These are phyloP conservation scores for Bremia lactucae DNA, from an alignment of 352 stramenopile species.

Conservation along the genomic window DNA sequence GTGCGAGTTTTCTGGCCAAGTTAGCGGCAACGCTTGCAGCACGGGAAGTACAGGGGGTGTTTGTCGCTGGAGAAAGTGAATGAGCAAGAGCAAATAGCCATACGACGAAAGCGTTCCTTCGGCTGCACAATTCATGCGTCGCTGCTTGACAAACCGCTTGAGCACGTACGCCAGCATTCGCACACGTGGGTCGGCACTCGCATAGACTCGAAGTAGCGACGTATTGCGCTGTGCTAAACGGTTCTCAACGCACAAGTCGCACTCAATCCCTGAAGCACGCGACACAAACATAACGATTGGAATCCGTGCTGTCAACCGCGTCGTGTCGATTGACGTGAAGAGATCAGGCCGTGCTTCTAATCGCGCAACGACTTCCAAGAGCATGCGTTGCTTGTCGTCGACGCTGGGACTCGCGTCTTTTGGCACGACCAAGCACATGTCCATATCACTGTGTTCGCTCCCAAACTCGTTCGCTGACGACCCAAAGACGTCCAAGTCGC, in stretches of 20 bases:
- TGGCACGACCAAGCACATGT: slow-evolving; percentile 86
- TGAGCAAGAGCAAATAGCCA: slow-evolving; percentile 76
- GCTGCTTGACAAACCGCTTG: slow-evolving; percentile 74
- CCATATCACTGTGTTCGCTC: slow-evolving; percentile 84
- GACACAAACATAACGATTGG: slow-evolving; percentile 97
- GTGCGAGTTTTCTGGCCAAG: slow-evolving; percentile 33
- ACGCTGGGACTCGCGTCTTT: slow-evolving; percentile 12
- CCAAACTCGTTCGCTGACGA: slow-evolving; percentile 97
- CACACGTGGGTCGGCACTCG: slow-evolving; percentile 65
- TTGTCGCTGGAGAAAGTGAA: slow-evolving; percentile 74
- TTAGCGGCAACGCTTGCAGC: slow-evolving; percentile 46
- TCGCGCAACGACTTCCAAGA: slow-evolving; percentile 43
- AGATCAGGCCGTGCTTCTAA: slow-evolving; percentile 51
- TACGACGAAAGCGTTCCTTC: slow-evolving; percentile 79
- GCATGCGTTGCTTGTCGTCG: slow-evolving; percentile 61
- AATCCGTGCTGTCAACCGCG: slow-evolving; percentile 90
- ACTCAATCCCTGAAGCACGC: slow-evolving; percentile 50
- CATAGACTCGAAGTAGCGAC: slow-evolving; percentile 88
- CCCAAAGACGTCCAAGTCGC: slow-evolving; percentile 87
- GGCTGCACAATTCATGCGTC: slow-evolving; percentile 75
- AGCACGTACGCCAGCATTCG: slow-evolving; percentile 69
- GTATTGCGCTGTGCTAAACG: slow-evolving; percentile 96
- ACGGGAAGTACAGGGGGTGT: slow-evolving; percentile 62
- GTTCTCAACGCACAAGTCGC: slow-evolving; percentile 91
- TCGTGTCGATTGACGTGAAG: slow-evolving; percentile 62